These are phyloP conservation scores for Cutaneotrichosporon mucoides DNA, from an alignment of 1,284 basidiomycete genomes.

Conservation along the genomic window DNA sequence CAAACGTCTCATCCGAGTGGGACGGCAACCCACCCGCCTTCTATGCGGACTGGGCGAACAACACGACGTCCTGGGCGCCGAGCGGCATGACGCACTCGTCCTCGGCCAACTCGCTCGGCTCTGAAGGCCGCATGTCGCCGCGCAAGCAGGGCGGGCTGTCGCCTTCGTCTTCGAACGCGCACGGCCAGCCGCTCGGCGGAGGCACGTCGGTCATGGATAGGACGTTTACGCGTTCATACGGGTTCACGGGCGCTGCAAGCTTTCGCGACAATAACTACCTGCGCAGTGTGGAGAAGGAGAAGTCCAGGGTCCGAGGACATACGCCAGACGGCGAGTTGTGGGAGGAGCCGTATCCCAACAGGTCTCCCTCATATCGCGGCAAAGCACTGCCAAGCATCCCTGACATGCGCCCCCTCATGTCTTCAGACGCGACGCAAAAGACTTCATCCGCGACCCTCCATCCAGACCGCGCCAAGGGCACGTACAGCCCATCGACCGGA, in stretches of 20 bases:
- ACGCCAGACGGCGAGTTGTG: background rate
- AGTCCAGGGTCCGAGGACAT: background rate
- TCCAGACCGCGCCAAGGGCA: background rate
- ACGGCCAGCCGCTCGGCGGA: background rate
- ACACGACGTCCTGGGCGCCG: too few relatives aligned
- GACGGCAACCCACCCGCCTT: slow-evolving; percentile 32
- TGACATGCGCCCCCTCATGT: too few relatives aligned
- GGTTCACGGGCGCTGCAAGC: slow-evolving; percentile 36
- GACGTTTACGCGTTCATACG: slow-evolving; percentile 31
- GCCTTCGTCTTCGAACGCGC: slow-evolving; percentile 1
- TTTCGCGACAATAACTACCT: slow-evolving; percentile 41
- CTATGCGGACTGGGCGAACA: slow-evolving; percentile 8
- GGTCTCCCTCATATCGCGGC: background rate
- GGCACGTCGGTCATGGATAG: slow-evolving; percentile 5
- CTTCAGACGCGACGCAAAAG: background rate
- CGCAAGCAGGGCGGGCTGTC: slow-evolving; percentile 1
- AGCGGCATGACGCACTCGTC: too few relatives aligned
- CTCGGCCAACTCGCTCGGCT: background rate
- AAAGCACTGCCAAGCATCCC: background rate
- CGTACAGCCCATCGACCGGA: background rate
- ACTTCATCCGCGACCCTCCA: background rate
- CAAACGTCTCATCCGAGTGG: slow-evolving; percentile 22
- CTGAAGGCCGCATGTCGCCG: slow-evolving; percentile 8
- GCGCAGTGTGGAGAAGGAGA: slow-evolving; percentile 28
- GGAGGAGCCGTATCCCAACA: background rate